Evolutionary conservation across 2,329 filamentous ascomycete genomes (phyloP), one percentile per base, ranked within the genome.

Genomic region (Reticulascus tulasneorum): DNA sequence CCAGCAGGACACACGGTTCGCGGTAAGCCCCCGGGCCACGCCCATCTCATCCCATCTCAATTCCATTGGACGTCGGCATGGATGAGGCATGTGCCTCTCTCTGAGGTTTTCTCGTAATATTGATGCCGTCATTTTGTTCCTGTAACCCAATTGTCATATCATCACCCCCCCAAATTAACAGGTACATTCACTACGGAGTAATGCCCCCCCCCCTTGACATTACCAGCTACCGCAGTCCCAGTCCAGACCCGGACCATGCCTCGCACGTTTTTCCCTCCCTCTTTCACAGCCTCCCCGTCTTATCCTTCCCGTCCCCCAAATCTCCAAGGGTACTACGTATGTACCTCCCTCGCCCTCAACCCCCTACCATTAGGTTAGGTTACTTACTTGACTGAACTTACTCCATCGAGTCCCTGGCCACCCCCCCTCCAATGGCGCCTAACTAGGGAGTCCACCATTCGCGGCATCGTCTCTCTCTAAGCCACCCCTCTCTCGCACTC

Each of bases 241-340:
- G 17, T 26, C 15, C 30, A 40, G 31, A 35, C 37, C 37, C 19
- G 35, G 36, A 42, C 40, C 38, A 44, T 34, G 41, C 38, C 28
- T 44, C 26, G 34, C 41, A 44, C 38, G 41, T 44, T 42, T 35
- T 44, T 35, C 24, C 34, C 35, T 38, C 26, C 28, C 9, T 30
- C 17, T 20, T n/a, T 44, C 27, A 35, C 32, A 29, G 30, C 32
- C 34, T 35, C 34, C 41, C 41, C 41, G 38, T 44, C 41, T 35
- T 42, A 41, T 42, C 30, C 41, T 44, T 44, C 38, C 41, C 41
- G 41, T 29, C 31, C 39, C 38, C 39, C 37, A 34, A 30, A 28
- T 9, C 35, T 30, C 23, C 31, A 38, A 31, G 41, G 38, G 35
- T 37, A 34, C 38, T 35, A 32, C 23, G 23, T 23, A 28, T 12